These are phyloP conservation scores for Whalleya microplaca DNA, from an alignment of 2,329 filamentous ascomycete species.

Conservation along the genomic window DNA sequence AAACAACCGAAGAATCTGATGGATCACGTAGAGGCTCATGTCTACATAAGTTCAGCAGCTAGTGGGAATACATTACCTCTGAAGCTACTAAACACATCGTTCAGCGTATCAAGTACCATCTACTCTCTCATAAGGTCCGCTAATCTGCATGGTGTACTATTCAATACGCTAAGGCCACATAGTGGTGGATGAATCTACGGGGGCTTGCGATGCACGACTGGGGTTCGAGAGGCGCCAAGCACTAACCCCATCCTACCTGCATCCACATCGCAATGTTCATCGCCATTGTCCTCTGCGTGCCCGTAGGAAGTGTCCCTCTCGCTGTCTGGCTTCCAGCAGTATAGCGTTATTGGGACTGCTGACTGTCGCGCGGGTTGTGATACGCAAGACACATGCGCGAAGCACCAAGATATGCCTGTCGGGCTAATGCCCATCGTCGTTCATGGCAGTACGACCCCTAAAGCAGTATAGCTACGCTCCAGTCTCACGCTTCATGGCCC, in stretches of 20 bases:
- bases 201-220: slow-evolving; percentile 30
- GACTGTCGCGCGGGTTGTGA: background rate
- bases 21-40: slow-evolving; percentile 12
- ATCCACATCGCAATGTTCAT: slow-evolving; percentile 28
- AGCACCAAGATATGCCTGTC: slow-evolving; percentile 5
- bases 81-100: slow-evolving; percentile 16
- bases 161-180: slow-evolving; percentile 30
- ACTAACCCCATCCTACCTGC: slow-evolving; percentile 31
- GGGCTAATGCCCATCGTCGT: slow-evolving; percentile 12
- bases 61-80: slow-evolving; percentile 10
- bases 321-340: slow-evolving; percentile 1
- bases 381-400: background rate
- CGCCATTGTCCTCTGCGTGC: background rate
- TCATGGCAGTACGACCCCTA: background rate
- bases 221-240: slow-evolving; percentile 36
- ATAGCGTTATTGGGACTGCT: background rate
- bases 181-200: slow-evolving; percentile 29
- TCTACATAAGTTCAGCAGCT: slow-evolving; percentile 11
- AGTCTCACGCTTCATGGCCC: slow-evolving; percentile 15
- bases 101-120: slow-evolving; percentile 32
- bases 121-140: slow-evolving; percentile 24
- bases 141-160: slow-evolving; percentile 21
- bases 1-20: slow-evolving; percentile 6
- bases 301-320: background rate
- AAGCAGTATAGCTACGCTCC: slow-evolving; percentile 7